Evolutionary conservation across 129 eudicot genomes (phyloP).

Genomic region (Pittosporum tobira): DNA sequence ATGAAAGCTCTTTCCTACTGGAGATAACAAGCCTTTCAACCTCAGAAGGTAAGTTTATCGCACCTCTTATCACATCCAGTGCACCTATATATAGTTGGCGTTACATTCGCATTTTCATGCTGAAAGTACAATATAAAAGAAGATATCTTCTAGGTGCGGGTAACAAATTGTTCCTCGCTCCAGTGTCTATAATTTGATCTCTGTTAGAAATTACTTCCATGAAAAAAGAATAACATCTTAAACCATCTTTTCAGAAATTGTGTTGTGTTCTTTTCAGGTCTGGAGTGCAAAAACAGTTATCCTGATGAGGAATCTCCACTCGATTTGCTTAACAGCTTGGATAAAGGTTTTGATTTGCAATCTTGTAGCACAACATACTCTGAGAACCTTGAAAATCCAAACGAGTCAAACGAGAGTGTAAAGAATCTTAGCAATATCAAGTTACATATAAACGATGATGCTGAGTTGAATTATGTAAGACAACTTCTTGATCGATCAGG

Average conservation of each 20-base stretch:
- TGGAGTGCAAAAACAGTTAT: no score
- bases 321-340: slow-evolving; percentile 1
- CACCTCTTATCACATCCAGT: no score
- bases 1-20: slow-evolving; percentile 13
- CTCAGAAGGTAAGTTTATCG: slow-evolving; percentile 30
- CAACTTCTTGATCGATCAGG: slow-evolving; percentile 53
- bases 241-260: background rate
- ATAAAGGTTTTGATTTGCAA: background rate
- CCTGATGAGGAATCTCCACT: slow-evolving; percentile 15
- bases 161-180: background rate
- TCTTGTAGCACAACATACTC: slow-evolving; percentile 1
- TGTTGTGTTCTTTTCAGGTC: background rate
- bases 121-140: no score
- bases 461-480: slow-evolving; percentile 54
- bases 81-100: no score
- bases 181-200: no score
- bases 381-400: slow-evolving; percentile 17
- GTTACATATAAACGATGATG: slow-evolving; percentile 19
- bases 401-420: background rate
- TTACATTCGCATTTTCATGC: no score
- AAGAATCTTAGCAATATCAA: slow-evolving; percentile 7
- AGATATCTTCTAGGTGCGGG: background rate
- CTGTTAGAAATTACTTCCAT: no score
- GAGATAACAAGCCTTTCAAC: slow-evolving; percentile 12
- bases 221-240: background rate